Evolutionary conservation across 352 stramenopile species (phyloP).

Genomic region (Phytophthora pisi): DNA sequence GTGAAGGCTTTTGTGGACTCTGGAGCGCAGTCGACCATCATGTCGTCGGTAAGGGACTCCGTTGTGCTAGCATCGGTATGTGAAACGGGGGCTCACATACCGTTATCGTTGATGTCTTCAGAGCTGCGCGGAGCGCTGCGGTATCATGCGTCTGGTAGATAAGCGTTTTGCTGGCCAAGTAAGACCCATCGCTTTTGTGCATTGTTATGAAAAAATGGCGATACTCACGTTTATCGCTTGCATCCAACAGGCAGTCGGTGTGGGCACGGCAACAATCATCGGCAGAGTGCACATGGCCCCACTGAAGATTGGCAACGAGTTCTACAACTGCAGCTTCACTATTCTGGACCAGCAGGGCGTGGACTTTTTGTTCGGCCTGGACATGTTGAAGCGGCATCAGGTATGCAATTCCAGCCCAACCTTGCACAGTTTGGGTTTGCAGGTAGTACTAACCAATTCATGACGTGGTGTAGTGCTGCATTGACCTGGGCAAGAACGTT

Average conservation of each 20-base stretch:
- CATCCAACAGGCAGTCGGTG: slow-evolving; percentile 85
- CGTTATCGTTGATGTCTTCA: slow-evolving; percentile 24
- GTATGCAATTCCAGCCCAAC: slow-evolving; percentile 25
- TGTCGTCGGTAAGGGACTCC: slow-evolving; percentile 73
- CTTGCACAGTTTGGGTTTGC: too few relatives aligned
- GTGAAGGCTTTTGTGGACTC: slow-evolving; percentile 93
- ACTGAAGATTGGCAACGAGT: slow-evolving; percentile 90
- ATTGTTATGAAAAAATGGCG: not conserved
- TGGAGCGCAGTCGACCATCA: slow-evolving; percentile 92
- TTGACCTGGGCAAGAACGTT: slow-evolving; percentile 94
- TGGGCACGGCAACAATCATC: slow-evolving; percentile 97
- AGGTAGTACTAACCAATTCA: not conserved
- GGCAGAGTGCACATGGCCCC: slow-evolving; percentile 94
- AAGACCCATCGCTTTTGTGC: not conserved
- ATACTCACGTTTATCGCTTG: slow-evolving; percentile 31
- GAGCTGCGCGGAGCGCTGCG: slow-evolving; percentile 90
- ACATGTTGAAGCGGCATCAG: slow-evolving; percentile 98
- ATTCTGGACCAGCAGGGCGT: slow-evolving; percentile 94
- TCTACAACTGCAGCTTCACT: slow-evolving; percentile 96
- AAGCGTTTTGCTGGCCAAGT: slow-evolving; percentile 89
- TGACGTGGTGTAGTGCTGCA: slow-evolving; percentile 80
- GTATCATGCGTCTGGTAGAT: slow-evolving; percentile 90
- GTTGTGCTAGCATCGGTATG: not conserved
- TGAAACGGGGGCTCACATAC: not conserved
- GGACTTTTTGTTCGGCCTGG: slow-evolving; percentile 97